These are phyloP conservation scores for Leccinum arenicola DNA, from an alignment of 768 basidiomycete species.

Conservation along the genomic window DNA sequence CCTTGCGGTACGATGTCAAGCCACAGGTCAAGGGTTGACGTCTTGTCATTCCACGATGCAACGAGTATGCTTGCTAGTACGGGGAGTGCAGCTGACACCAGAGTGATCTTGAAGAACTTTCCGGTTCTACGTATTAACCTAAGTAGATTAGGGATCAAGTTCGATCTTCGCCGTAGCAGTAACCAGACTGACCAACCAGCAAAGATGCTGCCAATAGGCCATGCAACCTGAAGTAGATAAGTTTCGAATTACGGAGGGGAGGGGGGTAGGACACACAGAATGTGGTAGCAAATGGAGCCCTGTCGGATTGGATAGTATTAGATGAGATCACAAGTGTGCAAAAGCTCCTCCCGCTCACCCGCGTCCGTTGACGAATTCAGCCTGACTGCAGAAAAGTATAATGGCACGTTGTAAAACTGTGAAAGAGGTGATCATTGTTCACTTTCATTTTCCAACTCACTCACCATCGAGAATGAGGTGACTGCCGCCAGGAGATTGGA, in stretches of 20 bases:
- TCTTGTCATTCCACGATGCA: slow-evolving; percentile 61
- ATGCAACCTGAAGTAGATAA: neutral
- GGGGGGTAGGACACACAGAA: neutral
- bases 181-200: neutral
- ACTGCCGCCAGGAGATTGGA: neutral
- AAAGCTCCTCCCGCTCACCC: neutral
- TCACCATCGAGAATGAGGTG: neutral
- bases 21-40: slow-evolving; percentile 66
- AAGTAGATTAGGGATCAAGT: neutral
- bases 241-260: neutral
- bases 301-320: neutral
- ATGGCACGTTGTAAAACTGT: neutral
- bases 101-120: neutral
- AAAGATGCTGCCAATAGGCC: neutral
- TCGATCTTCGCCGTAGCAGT: neutral
- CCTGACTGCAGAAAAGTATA: neutral
- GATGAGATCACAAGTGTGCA: neutral
- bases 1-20: slow-evolving; percentile 77
- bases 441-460: neutral
- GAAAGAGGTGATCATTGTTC: neutral
- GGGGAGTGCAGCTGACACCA: slow-evolving; percentile 43
- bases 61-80: slow-evolving; percentile 61
- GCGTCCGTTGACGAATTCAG: neutral
- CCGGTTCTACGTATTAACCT: neutral
- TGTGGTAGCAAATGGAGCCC: neutral